These are phyloP conservation scores for Chlamydomonas schloesseri DNA, from an alignment of 139 green algal genomes.

Conservation along the genomic window DNA sequence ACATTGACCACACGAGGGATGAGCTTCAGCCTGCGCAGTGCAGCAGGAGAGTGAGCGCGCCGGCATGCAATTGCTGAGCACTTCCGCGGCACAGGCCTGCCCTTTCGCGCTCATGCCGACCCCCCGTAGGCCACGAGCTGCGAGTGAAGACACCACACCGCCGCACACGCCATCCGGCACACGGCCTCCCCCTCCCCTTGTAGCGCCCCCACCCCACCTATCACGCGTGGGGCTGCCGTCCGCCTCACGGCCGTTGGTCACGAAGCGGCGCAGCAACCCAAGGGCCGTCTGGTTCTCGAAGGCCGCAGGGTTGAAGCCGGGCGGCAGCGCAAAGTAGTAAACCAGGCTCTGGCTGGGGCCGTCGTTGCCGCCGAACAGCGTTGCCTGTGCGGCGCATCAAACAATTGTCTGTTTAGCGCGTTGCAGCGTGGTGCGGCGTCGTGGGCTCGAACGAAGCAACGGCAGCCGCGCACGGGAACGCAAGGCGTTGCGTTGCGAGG, in stretches of 20 bases:
- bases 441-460: not conserved
- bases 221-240: slow-evolving; percentile 78
- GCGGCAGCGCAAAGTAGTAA: slow-evolving; percentile 82
- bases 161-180: too few relatives aligned
- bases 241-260: slow-evolving; percentile 75
- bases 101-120: too few relatives aligned
- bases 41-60: too few relatives aligned
- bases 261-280: slow-evolving; percentile 76
- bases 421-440: too few relatives aligned
- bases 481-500: too few relatives aligned
- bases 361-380: slow-evolving; percentile 72
- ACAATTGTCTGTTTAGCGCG: too few relatives aligned
- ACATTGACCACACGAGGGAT: slow-evolving; percentile 86
- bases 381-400: slow-evolving; percentile 57
- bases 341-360: slow-evolving; percentile 79
- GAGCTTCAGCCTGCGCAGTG: slow-evolving; percentile 88
- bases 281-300: slow-evolving; percentile 75
- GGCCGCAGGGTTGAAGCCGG: slow-evolving; percentile 73
- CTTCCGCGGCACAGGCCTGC: too few relatives aligned
- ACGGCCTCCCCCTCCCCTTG: too few relatives aligned
- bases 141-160: too few relatives aligned
- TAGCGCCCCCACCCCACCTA: slow-evolving; percentile 25
- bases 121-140: too few relatives aligned
- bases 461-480: too few relatives aligned
- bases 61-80: too few relatives aligned